Conservation (phyloP, 116 monocot genomes). For the Iris pallida region DNA sequence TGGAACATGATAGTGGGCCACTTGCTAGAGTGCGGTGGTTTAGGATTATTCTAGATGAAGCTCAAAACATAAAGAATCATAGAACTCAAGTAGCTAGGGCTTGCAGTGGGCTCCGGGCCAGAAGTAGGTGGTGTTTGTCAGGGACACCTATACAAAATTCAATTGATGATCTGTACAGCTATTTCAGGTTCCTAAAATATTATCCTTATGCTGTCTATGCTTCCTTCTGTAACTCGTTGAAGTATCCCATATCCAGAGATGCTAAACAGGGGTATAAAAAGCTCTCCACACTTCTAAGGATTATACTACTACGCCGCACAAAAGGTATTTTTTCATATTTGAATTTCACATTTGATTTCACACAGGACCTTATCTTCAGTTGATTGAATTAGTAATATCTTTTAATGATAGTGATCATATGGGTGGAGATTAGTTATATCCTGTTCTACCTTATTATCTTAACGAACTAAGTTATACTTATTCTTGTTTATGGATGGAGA, state of each 20-base stretch:
- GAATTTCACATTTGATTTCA: not conserved
- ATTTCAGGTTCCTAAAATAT: slow-evolving; percentile 82
- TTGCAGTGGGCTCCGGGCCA: slow-evolving; percentile 82
- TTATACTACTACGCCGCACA: slow-evolving; percentile 74
- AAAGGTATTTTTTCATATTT: slow-evolving; percentile 50
- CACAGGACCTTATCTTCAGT: too few species aligned
- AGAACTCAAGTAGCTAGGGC: slow-evolving; percentile 93
- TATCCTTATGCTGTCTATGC: slow-evolving; percentile 67
- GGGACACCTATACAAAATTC: slow-evolving; percentile 96
- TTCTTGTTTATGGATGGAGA: too few species aligned
- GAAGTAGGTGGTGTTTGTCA: slow-evolving; percentile 95
- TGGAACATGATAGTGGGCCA: slow-evolving; percentile 59
- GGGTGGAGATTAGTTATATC: too few species aligned
- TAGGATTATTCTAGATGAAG: slow-evolving; percentile 91
- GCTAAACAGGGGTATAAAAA: slow-evolving; percentile 71
- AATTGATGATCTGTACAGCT: slow-evolving; percentile 90
- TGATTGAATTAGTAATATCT: too few species aligned
- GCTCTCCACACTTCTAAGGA: slow-evolving; percentile 70
- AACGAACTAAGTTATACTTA: too few species aligned
- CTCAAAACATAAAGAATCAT: slow-evolving; percentile 89
- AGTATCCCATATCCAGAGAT: slow-evolving; percentile 62
- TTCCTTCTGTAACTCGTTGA: slow-evolving; percentile 61
- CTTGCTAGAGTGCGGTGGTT: slow-evolving; percentile 93
- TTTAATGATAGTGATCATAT: too few species aligned
- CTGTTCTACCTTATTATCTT: too few species aligned